Evolutionary conservation across 768 basidiomycete genomes (phyloP).

Genomic region (Galerina marginata): DNA sequence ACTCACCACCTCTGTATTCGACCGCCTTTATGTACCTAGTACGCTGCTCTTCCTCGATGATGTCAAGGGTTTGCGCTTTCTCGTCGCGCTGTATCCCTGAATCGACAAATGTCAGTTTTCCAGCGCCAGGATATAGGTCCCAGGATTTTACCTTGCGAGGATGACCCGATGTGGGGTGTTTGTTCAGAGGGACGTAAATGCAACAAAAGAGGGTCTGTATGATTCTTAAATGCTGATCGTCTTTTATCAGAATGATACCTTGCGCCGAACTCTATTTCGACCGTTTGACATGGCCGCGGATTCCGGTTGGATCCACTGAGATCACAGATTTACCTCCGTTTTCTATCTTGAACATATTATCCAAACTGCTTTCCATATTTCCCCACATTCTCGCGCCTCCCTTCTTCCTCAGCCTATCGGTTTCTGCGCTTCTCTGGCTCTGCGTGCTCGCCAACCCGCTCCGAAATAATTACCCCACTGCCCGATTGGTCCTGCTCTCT

Average conservation of each 20-base stretch:
- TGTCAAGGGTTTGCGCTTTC: constrained; percentile 2
- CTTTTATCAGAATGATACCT: constrained; percentile 30
- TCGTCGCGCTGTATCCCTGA: constrained; percentile 4
- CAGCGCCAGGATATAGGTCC: neutral
- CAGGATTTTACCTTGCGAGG: neutral
- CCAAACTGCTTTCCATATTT: constrained; percentile 11
- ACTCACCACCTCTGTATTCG: neutral
- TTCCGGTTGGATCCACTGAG: constrained; percentile 26
- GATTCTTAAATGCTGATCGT: constrained; percentile 16
- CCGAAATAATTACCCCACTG: constrained; percentile 44
- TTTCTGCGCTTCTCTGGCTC: constrained; percentile 40
- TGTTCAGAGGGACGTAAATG: neutral
- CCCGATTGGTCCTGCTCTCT: constrained; percentile 53
- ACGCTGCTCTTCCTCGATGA: neutral
- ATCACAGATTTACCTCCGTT: constrained; percentile 39
- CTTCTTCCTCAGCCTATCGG: constrained; percentile 45
- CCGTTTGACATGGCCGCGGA: constrained; percentile 34
- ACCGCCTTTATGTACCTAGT: constrained; percentile 1
- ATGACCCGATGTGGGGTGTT: neutral
- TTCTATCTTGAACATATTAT: constrained; percentile 14
- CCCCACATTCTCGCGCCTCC: constrained; percentile 37
- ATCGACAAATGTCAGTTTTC: neutral
- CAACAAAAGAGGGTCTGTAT: constrained; percentile 13
- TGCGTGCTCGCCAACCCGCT: constrained; percentile 37
- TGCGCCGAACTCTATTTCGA: constrained; percentile 33